Evolutionary conservation across 2,329 filamentous ascomycete genomes (phyloP).

Genomic region (Penicillium sp.): DNA sequence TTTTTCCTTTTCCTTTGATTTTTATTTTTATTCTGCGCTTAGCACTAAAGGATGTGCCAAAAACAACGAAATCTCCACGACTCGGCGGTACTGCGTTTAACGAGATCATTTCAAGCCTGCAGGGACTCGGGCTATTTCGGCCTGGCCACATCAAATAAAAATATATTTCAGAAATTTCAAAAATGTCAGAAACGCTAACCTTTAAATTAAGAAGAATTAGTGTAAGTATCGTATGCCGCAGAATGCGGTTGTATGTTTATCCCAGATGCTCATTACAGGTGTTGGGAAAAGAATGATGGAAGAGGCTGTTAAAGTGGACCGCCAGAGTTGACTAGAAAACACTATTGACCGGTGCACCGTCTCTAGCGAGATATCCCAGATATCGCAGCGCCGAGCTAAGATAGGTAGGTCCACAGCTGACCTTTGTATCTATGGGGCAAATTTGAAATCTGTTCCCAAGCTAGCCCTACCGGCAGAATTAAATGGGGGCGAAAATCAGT

Average conservation of each 20-base stretch:
- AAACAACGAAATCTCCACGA: too few relatives aligned
- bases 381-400: not conserved
- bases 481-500: slow-evolving; percentile 9
- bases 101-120: too few relatives aligned
- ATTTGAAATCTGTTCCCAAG: not conserved
- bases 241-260: not conserved
- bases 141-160: too few relatives aligned
- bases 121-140: too few relatives aligned
- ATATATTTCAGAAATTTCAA: too few relatives aligned
- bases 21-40: too few relatives aligned
- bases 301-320: slow-evolving; percentile 6
- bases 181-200: too few relatives aligned
- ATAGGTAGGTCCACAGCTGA: not conserved
- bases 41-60: too few relatives aligned
- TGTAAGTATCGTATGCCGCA: too few relatives aligned
- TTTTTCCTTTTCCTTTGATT: too few relatives aligned
- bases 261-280: not conserved
- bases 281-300: not conserved
- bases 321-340: not conserved
- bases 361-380: slow-evolving; percentile 4
- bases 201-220: too few relatives aligned
- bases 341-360: slow-evolving; percentile 12
- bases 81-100: too few relatives aligned
- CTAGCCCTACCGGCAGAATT: slow-evolving; percentile 16
- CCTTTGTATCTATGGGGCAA: not conserved